Base-by-base conservation (phyloP, 2,329 filamentous ascomycete species). In the Talaromyces amestolkiae region DNA sequence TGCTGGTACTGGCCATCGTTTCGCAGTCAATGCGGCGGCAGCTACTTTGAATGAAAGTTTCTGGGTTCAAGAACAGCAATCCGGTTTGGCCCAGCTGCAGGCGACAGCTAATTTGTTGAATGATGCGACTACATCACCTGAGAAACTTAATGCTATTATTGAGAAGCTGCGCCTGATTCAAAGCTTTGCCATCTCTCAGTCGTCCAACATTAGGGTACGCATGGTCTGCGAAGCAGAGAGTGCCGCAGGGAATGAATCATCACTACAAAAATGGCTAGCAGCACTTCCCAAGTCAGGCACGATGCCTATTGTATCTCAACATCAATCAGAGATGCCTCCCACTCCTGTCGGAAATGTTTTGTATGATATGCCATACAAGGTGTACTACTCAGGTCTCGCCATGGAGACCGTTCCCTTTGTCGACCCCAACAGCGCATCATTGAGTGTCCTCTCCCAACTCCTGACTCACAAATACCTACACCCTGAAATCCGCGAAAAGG, bases 401-500 rank as follows among this genome's bases (percentile, higher is more conserved):
- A 80, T 97, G 15, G 89, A 91, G 7, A 96, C 94, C 0, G 90
- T 91, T 0, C 91, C 93, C 0, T 99, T 97, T 78, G 89, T 87
- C 3, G 87, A 91, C 51, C 77, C 88, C 0, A 85, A 90, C 61
- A 89, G 91, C 47, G 92, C 95, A 1, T 86, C 93, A 0, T 87
- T 98, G 17, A 92, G 94, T 72, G 90, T 98, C 47, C 87, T 99
- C 24, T 89, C 93, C 13, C 92, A 97, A 76, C 87, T 99, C 19
- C 86, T 99, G 37, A 98, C 94, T 0, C 94, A 99, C 81, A 97
- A 97, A 78, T 91, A 97, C 74, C 84, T 99, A 33, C 95, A 99
- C 75, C 94, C 96, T 70, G 95, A 98, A 78, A 97, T 99, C 70
- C 91, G 95, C 64, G 95, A 99, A 76, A 98, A 98, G 79, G 95